A percentile compares a stretch with the other conserved stretches of the same genome.
Evolutionary conservation across 306 rosid species (phyloP).

Genomic region (Ormosia emarginata): DNA sequence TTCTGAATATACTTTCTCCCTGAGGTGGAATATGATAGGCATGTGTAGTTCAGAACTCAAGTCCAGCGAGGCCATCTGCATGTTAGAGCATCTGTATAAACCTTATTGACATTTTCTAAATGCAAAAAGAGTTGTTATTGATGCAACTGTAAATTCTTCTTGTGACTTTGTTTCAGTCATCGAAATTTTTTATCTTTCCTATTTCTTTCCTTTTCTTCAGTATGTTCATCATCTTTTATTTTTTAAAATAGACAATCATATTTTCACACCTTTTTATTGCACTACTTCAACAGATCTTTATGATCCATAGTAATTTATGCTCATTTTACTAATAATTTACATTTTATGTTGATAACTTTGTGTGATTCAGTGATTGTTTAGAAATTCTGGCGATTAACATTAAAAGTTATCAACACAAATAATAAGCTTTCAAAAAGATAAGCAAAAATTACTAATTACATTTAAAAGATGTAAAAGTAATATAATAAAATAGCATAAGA

Average conservation of each 20-base stretch:
- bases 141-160: not conserved
- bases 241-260: not conserved
- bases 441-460: not conserved
- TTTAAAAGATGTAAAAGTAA: not conserved
- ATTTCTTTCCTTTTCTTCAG: not conserved
- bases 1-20: constrained; percentile 55
- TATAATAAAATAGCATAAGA: not conserved
- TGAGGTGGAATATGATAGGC: not conserved
- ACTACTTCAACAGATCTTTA: not conserved
- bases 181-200: not conserved
- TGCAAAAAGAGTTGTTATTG: not conserved
- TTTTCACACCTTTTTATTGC: not conserved
- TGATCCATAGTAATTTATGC: not conserved
- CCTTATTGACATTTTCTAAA: not conserved
- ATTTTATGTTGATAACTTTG: not conserved
- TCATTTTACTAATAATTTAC: not conserved
- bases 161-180: not conserved
- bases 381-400: not conserved
- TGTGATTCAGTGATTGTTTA: not conserved
- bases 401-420: not conserved
- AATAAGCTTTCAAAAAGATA: not conserved
- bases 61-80: not conserved
- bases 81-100: constrained; percentile 25
- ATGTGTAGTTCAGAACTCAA: not conserved
- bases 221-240: not conserved